phyloP scores from a whole-genome alignment of 2,329 filamentous ascomycete genomes.

The Exophiala phaeomuriformis region DNA sequence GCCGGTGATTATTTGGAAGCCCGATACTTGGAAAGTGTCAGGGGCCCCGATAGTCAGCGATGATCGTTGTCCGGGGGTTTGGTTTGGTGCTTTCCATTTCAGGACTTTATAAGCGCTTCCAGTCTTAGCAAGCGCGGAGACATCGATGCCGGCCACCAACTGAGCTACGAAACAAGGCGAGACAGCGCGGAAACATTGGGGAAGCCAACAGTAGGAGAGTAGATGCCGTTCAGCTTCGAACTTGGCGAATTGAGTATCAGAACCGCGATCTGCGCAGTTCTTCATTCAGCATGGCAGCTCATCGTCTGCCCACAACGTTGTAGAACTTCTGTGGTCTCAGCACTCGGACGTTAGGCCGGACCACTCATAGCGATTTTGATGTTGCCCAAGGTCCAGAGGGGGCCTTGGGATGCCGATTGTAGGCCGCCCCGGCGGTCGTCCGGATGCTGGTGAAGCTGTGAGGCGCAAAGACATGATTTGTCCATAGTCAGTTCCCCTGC shows the following conservation, averaged over 20 bases:
- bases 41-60: not conserved
- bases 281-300: too few species aligned
- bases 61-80: not conserved
- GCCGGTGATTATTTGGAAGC: not conserved
- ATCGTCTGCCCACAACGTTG: too few species aligned
- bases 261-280: too few species aligned
- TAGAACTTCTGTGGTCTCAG: too few species aligned
- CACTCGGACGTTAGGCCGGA: too few species aligned
- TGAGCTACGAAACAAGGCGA: not conserved
- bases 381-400: too few species aligned
- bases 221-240: too few species aligned
- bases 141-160: not conserved
- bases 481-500: constrained; percentile 2
- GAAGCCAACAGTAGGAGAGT: not conserved
- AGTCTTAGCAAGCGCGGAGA: not conserved
- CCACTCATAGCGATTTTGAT: too few species aligned
- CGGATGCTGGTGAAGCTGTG: not conserved
- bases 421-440: not conserved
- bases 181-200: not conserved
- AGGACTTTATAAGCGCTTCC: not conserved
- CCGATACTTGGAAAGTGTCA: not conserved
- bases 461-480: constrained; percentile 1
- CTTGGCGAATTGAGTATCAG: too few species aligned
- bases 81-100: not conserved
- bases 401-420: not conserved